A percentile compares a stretch with the other conserved stretches of the same genome.
These are phyloP conservation scores for Solanum chmielewskii DNA, from an alignment of 257 asterid species.

Conservation along the genomic window DNA sequence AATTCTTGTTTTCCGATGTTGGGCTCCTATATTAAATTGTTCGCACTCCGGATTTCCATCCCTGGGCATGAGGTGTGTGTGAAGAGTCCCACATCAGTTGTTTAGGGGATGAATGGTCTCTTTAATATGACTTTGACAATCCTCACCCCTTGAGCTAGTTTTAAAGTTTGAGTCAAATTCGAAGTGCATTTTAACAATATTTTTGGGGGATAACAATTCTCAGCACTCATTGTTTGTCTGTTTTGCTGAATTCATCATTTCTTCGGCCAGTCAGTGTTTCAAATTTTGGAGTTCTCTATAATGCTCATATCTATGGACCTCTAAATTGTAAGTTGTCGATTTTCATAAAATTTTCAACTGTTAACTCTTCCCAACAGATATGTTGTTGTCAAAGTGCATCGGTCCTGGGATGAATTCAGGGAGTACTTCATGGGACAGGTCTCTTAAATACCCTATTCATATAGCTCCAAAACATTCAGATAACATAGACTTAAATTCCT, in stretches of 20 bases:
- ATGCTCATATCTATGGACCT: not conserved
- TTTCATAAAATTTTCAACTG: not conserved
- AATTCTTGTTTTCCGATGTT: not conserved
- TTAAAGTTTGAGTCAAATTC: not conserved
- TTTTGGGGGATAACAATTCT: not conserved
- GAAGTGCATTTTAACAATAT: not conserved
- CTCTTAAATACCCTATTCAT: not conserved
- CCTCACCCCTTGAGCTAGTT: not conserved
- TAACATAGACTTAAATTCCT: not conserved
- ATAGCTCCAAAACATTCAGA: not conserved
- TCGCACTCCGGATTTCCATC: not conserved
- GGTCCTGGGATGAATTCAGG: constrained; percentile 79
- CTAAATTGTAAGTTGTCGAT: not conserved
- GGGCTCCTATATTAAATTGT: not conserved
- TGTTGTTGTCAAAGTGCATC: constrained; percentile 84
- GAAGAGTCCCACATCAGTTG: not conserved
- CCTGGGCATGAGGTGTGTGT: not conserved
- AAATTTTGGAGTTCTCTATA: not conserved
- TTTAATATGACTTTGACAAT: not conserved
- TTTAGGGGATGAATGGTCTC: not conserved
- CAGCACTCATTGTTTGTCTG: not conserved
- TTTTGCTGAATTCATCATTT: not conserved
- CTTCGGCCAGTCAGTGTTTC: not conserved
- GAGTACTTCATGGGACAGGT: constrained; percentile 80
- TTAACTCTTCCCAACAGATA: constrained; percentile 50